Conservation (phyloP, 2,329 filamentous ascomycete genomes). For the Diaporthe sp. region DNA sequence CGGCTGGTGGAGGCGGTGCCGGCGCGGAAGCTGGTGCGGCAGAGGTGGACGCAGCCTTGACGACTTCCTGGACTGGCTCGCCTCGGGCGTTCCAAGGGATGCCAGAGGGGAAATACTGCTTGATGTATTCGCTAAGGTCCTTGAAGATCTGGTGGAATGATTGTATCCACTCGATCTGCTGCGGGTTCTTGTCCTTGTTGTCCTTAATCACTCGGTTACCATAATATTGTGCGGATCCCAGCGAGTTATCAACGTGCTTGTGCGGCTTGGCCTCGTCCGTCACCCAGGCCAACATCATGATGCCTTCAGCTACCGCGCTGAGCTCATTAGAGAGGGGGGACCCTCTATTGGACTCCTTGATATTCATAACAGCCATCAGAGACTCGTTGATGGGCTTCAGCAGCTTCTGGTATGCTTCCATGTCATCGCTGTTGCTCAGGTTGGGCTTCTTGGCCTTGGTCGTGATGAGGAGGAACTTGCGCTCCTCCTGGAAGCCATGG, state of each 20-base stretch:
- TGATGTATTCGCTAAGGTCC: slow-evolving; percentile 85
- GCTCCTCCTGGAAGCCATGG: slow-evolving; percentile 84
- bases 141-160: slow-evolving; percentile 94
- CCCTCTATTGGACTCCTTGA: slow-evolving; percentile 85
- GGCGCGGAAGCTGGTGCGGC: slow-evolving; percentile 66
- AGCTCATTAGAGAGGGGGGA: slow-evolving; percentile 85
- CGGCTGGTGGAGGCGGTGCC: slow-evolving; percentile 64
- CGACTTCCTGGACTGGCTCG: slow-evolving; percentile 77
- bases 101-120: slow-evolving; percentile 83
- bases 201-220: slow-evolving; percentile 95
- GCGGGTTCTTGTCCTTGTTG: slow-evolving; percentile 83
- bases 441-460: slow-evolving; percentile 95
- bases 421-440: slow-evolving; percentile 66
- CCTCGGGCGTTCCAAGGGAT: slow-evolving; percentile 89
- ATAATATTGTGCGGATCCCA: slow-evolving; percentile 90
- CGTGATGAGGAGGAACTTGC: slow-evolving; percentile 88
- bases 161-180: slow-evolving; percentile 90
- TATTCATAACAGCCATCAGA: slow-evolving; percentile 82
- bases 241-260: slow-evolving; percentile 86
- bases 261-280: slow-evolving; percentile 85
- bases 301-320: slow-evolving; percentile 89
- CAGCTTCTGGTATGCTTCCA: slow-evolving; percentile 79
- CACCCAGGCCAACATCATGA: slow-evolving; percentile 92
- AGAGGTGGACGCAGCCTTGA: slow-evolving; percentile 66
- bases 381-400: slow-evolving; percentile 89